These are phyloP conservation scores for Pelargonium myrrhifolium DNA, from an alignment of 441 rosid genomes.

Conservation along the genomic window DNA sequence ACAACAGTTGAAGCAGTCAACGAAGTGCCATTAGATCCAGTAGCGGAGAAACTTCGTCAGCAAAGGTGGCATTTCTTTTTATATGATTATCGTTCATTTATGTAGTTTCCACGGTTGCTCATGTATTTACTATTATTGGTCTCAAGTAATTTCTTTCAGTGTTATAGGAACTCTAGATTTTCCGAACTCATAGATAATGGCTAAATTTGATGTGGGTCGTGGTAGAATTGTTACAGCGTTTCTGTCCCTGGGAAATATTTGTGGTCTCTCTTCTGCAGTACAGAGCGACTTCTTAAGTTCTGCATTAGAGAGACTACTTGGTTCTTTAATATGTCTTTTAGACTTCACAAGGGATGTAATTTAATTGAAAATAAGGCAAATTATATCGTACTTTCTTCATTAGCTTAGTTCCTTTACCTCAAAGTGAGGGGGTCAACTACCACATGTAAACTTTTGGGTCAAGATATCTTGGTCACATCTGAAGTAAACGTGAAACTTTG, in stretches of 20 bases:
- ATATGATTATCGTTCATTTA: not conserved
- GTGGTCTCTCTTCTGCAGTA: not conserved
- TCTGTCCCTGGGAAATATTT: not conserved
- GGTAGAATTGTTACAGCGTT: not conserved
- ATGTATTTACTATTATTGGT: too few species aligned
- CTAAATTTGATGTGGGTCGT: not conserved
- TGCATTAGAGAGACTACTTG: not conserved
- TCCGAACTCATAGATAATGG: not conserved
- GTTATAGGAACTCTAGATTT: not conserved
- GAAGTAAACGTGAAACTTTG: not conserved
- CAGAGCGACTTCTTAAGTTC: not conserved
- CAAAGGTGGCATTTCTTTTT: constrained; percentile 48
- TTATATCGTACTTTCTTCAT: not conserved
- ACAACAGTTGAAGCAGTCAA: constrained; percentile 35
- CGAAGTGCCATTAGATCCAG: constrained; percentile 55
- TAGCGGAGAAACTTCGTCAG: constrained; percentile 67
- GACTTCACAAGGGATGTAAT: not conserved
- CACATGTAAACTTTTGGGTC: not conserved
- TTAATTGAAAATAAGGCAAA: not conserved
- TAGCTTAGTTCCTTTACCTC: constrained; percentile 1
- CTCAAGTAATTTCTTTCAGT: not conserved
- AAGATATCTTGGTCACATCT: not conserved
- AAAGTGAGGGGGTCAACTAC: constrained; percentile 1
- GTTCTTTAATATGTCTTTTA: not conserved
- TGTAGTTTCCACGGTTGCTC: not conserved